Evolutionary conservation across 345 rosid genomes (phyloP).

Genomic region (Combretum micranthum): DNA sequence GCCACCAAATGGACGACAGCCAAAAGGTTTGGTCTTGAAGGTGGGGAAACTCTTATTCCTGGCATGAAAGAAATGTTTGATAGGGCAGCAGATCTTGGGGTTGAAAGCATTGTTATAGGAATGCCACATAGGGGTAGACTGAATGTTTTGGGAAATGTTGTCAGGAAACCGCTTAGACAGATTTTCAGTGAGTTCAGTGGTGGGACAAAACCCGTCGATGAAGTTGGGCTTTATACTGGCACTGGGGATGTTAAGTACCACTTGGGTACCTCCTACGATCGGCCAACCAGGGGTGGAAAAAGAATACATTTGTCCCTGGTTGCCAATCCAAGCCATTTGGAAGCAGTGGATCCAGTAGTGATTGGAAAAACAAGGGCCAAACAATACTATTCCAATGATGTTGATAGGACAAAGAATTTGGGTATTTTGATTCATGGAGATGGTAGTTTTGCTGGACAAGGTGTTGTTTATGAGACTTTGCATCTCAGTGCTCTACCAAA

Average conservation of each 20-base stretch:
- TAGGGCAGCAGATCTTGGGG: constrained; percentile 21
- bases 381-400: constrained; percentile 17
- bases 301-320: constrained; percentile 20
- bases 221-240: constrained; percentile 19
- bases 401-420: constrained; percentile 14
- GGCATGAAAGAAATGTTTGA: constrained; percentile 26
- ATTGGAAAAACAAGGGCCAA: constrained; percentile 20
- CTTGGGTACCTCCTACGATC: constrained; percentile 20
- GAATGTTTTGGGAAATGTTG: constrained; percentile 21
- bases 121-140: constrained; percentile 24
- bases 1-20: constrained; percentile 22
- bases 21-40: constrained; percentile 23
- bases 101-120: constrained; percentile 20
- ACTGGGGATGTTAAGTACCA: constrained; percentile 25
- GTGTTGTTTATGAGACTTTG: constrained; percentile 21
- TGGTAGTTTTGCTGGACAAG: constrained; percentile 21
- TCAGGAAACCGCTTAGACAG: constrained; percentile 18
- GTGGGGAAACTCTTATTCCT: constrained; percentile 21
- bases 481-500: constrained; percentile 23
- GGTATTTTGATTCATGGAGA: constrained; percentile 20
- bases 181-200: constrained; percentile 20
- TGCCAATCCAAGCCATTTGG: constrained; percentile 23
- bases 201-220: constrained; percentile 18
- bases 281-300: constrained; percentile 20
- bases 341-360: constrained; percentile 23